Evolutionary conservation across 192 early-diverging fungal genomes (phyloP), one percentile per base, ranked within the genome.

Genomic region (Fimicolochytrium jonesii): DNA sequence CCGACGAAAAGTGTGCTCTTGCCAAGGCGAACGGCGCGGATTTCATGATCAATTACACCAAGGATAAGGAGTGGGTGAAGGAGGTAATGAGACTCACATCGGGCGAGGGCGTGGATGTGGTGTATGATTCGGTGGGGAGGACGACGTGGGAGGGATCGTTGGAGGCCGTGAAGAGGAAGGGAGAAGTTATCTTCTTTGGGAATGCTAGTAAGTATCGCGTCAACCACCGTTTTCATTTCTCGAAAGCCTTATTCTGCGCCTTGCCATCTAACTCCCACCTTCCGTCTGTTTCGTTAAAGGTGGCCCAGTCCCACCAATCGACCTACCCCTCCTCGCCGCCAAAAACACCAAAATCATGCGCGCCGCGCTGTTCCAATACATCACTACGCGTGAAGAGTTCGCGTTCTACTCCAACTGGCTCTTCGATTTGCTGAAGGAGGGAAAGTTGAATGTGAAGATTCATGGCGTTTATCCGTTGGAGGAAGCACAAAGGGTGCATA

Each of bases 51-150:
- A 72, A 84, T 52, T 93, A 90, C 77, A 80, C 72, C 0, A 17
- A 9, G 10, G 59, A 88, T n/a, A 83, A 88, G 50, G 74, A 83
- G 41, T 70, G 91, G 3, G 66, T 78, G 0, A 74, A 76, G 25
- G 72, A 84, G 31, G 89, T 97, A 37, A 82, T 78, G 61, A 73
- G 79, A 44, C 79, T 95, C 30, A 91, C 92, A 0, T 68, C 72
- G 28, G 82, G 82, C 32, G 64, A 83, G 37, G 91, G 68, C 23
- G 88, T 88, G 17, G 80, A 91, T 36, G 90, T 78, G 23, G 90
- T 90, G 29, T 91, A 80, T 61, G 94, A 97, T 62, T 88, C 90
- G 31, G 88, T 97, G 20, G 94, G 94, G 15, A 87, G 87, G 60
- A 69, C 81, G 1, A 94, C 93, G 0, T 97, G 89, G 67, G 84